Evolutionary conservation across 306 rosid genomes (phyloP).

Genomic region (Quercus variabilis): DNA sequence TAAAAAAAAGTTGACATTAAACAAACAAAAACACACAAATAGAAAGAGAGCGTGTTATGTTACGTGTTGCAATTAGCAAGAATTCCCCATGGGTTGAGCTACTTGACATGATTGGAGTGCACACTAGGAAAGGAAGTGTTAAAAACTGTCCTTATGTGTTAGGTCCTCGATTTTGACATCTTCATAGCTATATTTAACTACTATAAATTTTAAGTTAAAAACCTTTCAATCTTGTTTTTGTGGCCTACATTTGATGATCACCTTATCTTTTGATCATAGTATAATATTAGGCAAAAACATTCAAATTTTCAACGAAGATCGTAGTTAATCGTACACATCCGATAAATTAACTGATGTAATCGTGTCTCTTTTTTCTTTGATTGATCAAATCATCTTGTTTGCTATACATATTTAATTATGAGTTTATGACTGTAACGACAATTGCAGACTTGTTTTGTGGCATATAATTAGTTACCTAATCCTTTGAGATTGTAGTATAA

Average conservation of each 20-base stretch:
- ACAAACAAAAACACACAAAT: not conserved
- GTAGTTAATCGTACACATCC: no score
- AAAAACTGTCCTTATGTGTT: conserved; percentile 2
- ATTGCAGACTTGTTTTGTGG: not conserved
- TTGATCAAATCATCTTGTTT: not conserved
- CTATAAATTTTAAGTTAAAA: not conserved
- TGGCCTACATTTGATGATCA: no score
- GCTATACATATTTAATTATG: not conserved
- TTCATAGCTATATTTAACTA: not conserved
- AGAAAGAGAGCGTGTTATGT: conserved; percentile 16
- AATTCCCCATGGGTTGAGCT: conserved; percentile 14
- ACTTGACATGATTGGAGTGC: not conserved
- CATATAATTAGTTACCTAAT: not conserved
- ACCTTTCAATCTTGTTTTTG: not conserved
- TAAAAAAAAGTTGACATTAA: no score
- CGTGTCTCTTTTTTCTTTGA: no score
- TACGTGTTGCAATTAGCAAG: conserved; percentile 33
- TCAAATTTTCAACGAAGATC: no score
- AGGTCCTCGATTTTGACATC: not conserved
- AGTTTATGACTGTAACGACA: not conserved
- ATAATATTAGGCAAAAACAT: no score
- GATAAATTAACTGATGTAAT: no score
- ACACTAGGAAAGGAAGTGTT: conserved; percentile 11
- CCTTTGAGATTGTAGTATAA: not conserved
- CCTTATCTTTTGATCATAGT: no score